Conservation (phyloP, 106 monocot species). For the Dioscorea alata region DNA sequence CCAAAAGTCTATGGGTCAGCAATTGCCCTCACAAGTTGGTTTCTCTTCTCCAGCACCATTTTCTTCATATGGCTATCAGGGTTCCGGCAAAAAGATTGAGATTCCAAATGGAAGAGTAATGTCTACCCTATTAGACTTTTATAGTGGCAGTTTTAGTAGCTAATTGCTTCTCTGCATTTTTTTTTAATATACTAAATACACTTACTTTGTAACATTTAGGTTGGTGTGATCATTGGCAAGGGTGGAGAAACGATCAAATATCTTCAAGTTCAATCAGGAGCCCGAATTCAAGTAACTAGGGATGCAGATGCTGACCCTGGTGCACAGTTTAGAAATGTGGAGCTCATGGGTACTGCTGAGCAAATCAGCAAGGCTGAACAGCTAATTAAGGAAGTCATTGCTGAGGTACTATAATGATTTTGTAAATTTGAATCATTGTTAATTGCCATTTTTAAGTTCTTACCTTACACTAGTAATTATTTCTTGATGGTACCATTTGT, state of each 20-base stretch:
- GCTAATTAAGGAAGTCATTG: constrained; percentile 68
- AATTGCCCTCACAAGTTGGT: constrained; percentile 24
- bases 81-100: constrained; percentile 80
- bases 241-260: constrained; percentile 84
- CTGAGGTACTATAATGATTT: constrained; percentile 29
- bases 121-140: not conserved
- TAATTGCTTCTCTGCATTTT: not conserved
- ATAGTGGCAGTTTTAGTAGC: too few relatives aligned
- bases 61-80: constrained; percentile 26
- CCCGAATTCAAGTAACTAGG: constrained; percentile 84
- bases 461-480: not conserved
- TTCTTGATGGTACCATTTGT: not conserved
- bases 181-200: not conserved
- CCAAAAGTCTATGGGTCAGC: constrained; percentile 36
- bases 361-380: constrained; percentile 82
- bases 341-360: constrained; percentile 74
- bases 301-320: constrained; percentile 69
- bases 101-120: constrained; percentile 82
- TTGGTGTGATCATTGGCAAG: constrained; percentile 94
- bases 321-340: constrained; percentile 57
- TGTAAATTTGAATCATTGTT: not conserved
- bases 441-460: too few relatives aligned
- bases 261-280: constrained; percentile 81
- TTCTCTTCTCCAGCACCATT: not conserved
- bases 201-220: constrained; percentile 22